Evolutionary conservation across 202 grass and related monocot genomes (phyloP).

Genomic region (Saccharum hybrid): DNA sequence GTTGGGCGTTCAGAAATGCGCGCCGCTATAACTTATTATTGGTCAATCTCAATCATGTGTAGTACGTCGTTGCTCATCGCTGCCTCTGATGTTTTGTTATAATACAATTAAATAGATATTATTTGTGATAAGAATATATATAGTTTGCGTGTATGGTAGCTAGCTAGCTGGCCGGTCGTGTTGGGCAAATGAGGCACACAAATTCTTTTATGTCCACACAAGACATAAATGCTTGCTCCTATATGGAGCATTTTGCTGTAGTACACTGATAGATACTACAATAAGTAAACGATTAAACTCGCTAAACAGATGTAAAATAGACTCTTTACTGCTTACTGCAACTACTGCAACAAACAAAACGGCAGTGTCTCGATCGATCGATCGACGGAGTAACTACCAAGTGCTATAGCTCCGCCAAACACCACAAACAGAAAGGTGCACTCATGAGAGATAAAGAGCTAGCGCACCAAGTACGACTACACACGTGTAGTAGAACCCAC

Average conservation of each 20-base stretch:
- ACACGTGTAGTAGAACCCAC: no score
- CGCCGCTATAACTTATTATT: background rate
- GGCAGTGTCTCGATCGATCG: background rate
- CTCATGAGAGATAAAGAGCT: background rate
- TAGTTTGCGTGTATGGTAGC: background rate
- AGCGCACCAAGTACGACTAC: no score
- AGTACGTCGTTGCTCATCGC: background rate
- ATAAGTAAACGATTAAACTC: no score
- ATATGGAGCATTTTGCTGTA: no score
- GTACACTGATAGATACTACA: no score
- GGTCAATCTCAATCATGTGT: constrained; percentile 30
- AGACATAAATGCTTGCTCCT: no score
- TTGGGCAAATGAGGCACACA: background rate
- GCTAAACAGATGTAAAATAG: no score
- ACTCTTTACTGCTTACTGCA: background rate
- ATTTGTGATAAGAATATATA: background rate
- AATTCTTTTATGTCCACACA: background rate
- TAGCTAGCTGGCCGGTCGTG: background rate
- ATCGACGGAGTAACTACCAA: no score
- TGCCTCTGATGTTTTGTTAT: background rate
- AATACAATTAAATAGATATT: background rate
- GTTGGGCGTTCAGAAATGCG: background rate
- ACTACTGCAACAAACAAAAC: background rate
- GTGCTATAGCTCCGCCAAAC: background rate
- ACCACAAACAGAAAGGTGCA: background rate